A percentile compares a stretch with the other conserved stretches of the same genome.
phyloP scores from a whole-genome alignment of 2,329 filamentous ascomycete species.

The Dryadomyces sulphureus region DNA sequence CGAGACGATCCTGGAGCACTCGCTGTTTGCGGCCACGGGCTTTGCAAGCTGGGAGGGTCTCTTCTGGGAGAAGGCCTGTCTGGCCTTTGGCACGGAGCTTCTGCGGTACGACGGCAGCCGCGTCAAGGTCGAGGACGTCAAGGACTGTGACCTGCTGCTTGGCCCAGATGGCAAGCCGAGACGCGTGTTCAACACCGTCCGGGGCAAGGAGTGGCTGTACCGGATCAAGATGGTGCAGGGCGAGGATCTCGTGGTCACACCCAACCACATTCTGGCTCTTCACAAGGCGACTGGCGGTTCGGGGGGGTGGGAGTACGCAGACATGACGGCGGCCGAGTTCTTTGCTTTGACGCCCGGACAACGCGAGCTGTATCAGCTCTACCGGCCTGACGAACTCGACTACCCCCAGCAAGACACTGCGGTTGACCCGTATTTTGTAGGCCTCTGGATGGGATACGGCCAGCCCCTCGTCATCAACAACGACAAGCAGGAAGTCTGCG shows the following conservation, averaged over 20 bases:
- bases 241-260: constrained; percentile 30
- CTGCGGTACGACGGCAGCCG: constrained; percentile 26
- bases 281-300: background rate
- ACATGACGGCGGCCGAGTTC: background rate
- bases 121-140: constrained; percentile 31
- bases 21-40: constrained; percentile 88
- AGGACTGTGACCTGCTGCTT: constrained; percentile 31
- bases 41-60: constrained; percentile 96
- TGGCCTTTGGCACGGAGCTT: constrained; percentile 10
- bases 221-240: constrained; percentile 26
- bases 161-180: constrained; percentile 32
- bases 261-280: constrained; percentile 20
- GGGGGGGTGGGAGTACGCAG: background rate
- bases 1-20: constrained; percentile 94
- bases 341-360: background rate
- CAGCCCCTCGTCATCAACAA: background rate
- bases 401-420: background rate
- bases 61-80: constrained; percentile 62
- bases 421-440: background rate
- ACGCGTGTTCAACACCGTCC: constrained; percentile 33
- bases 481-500: background rate
- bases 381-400: background rate
- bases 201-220: constrained; percentile 26
- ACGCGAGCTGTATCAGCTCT: background rate
- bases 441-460: background rate